Base-by-base conservation (phyloP, 2,329 filamentous ascomycete species). In the Coniella vitis region DNA sequence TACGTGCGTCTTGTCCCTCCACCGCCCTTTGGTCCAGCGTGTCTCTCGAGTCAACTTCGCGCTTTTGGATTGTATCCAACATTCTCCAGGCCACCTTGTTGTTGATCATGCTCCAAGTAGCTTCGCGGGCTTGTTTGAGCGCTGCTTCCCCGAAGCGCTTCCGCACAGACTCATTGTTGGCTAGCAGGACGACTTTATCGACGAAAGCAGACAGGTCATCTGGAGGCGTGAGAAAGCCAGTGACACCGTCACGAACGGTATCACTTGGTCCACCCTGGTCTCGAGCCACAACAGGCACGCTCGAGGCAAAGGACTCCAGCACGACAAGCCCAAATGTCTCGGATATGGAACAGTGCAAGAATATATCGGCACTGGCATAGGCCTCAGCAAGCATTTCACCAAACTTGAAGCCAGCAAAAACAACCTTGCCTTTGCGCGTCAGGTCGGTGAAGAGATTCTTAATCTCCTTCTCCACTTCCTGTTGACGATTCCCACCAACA, bases 301-400 rank as follows among this genome's bases (percentile, higher is more conserved):
- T 81, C 54, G 81, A 84, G 0, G 83, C 82, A 82, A 87, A 86
- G 3, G 79, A 78, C 63, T 86, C 83, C 2, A 86, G 68, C 1
- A 86, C 83, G 0, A 87, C 83, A 9, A 87, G 68, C 0, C 83
- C 83, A 61, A 87, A 86, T 0, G 83, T 87, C 63, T 87, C 83
- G 1, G 83, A 86, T 49, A 86, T 69, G 19, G 80, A 86, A 64
- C 81, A 85, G 65, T 87, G 83, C 13, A 87, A 64, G 59, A 87
- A 86, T n/a, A 87, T 56, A 58, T 87, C 83, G 1, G 77, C 82
- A 3, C 77, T 78, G 2, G 84, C 82, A 55, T 86, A 87, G 9
- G 79, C 76, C n/a, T 71, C 68, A n/a, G 81, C 82, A 8, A 87
- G 70, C 2, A 73, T 71, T 43, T 73, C 72, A 10, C 83, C 82